phyloP scores from a whole-genome alignment of 306 rosid genomes.

The Biancaea sappan region DNA sequence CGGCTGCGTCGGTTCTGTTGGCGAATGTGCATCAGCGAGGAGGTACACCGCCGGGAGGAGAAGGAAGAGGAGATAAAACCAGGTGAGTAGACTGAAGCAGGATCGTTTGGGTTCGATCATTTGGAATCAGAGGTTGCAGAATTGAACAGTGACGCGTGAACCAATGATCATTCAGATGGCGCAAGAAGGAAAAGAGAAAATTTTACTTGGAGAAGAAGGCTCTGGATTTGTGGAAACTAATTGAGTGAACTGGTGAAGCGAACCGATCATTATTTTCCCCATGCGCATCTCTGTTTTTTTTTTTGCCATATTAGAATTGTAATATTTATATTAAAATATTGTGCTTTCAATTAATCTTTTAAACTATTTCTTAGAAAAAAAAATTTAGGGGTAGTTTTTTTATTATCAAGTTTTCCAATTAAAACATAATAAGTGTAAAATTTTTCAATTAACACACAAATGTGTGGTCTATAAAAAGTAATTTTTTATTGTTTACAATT shows the following conservation, averaged over 20 bases:
- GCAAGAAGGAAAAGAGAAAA: not conserved
- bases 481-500: no score
- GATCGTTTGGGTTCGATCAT: not conserved
- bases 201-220: not conserved
- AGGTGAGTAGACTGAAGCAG: not conserved
- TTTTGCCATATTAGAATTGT: not conserved
- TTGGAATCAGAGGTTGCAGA: not conserved
- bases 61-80: not conserved
- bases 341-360: no score
- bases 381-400: no score
- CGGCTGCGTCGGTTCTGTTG: not conserved
- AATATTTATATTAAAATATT: not conserved
- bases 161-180: not conserved
- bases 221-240: not conserved
- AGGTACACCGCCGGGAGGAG: not conserved
- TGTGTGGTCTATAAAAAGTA: no score
- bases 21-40: slow-evolving; percentile 36
- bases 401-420: no score
- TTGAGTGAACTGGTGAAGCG: not conserved
- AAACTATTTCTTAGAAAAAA: no score
- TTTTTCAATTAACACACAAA: no score
- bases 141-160: not conserved
- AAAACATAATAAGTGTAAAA: no score
- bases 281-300: no score
- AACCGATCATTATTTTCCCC: not conserved